Conservation (phyloP, 2,329 filamentous ascomycete species). For the Monascus ruber region DNA sequence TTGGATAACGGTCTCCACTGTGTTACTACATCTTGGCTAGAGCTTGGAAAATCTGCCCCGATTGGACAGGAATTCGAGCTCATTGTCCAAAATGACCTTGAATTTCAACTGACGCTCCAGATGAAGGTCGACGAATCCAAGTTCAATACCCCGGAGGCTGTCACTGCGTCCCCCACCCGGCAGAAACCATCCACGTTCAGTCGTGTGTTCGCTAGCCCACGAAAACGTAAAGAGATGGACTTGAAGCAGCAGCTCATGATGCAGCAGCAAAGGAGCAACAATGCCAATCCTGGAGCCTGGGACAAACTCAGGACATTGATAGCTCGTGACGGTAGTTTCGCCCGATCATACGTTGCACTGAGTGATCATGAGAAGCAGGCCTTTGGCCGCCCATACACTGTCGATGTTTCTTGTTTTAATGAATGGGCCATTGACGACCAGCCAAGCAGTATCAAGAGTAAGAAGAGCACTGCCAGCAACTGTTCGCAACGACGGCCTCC, state of each 20-base stretch:
- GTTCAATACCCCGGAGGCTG: constrained; percentile 36
- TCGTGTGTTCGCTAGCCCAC: constrained; percentile 83
- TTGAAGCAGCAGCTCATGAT: constrained; percentile 72
- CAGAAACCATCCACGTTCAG: constrained; percentile 82
- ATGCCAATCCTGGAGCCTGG: constrained; percentile 50
- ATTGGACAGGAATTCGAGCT: constrained; percentile 98
- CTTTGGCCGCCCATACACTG: constrained; percentile 76
- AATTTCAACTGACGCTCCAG: constrained; percentile 94
- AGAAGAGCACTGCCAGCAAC: constrained; percentile 56
- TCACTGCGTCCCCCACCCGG: constrained; percentile 49
- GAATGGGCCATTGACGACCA: constrained; percentile 91
- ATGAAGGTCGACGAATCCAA: constrained; percentile 83
- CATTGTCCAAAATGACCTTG: constrained; percentile 92
- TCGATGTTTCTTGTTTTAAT: constrained; percentile 92
- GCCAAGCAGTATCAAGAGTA: constrained; percentile 86
- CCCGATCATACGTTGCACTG: constrained; percentile 81
- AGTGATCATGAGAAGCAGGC: constrained; percentile 84
- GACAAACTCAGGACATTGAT: constrained; percentile 79
- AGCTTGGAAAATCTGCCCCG: constrained; percentile 79
- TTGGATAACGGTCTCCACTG: constrained; percentile 98
- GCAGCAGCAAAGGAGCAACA: constrained; percentile 58
- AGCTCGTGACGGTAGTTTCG: constrained; percentile 86
- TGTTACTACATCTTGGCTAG: constrained; percentile 90
- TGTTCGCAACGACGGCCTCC: constrained; percentile 60
- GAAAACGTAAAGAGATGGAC: constrained; percentile 93